These are phyloP conservation scores for Persicaria tinctoria DNA, from an alignment of 148 eudicot species.

Conservation along the genomic window DNA sequence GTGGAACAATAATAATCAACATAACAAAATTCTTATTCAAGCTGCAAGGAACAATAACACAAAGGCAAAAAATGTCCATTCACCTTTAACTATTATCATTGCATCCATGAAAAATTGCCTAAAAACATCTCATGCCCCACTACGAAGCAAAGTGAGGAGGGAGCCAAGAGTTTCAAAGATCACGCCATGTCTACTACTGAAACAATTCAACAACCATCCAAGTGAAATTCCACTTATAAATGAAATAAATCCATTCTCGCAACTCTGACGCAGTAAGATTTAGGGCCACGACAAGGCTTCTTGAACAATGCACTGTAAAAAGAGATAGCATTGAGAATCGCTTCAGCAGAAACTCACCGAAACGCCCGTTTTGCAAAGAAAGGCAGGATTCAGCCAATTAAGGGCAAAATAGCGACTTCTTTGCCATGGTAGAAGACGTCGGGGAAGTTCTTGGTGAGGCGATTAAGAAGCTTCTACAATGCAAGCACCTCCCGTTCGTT, in stretches of 20 bases:
- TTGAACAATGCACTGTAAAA: not conserved
- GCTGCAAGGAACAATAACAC: not conserved
- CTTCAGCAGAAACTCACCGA: constrained; percentile 30
- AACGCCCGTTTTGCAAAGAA: constrained; percentile 71
- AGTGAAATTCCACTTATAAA: not conserved
- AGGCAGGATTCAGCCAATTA: constrained; percentile 74
- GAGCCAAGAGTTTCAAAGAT: constrained; percentile 73
- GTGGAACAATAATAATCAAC: not conserved
- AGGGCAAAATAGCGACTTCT: constrained; percentile 54
- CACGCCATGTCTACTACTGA: constrained; percentile 62
- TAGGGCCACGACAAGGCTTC: not conserved
- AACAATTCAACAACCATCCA: constrained; percentile 10
- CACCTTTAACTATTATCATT: constrained; percentile 66
- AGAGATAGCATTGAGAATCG: not conserved
- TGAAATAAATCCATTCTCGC: not conserved
- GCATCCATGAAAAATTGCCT: constrained; percentile 67
- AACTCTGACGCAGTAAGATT: not conserved
- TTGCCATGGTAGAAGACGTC: constrained; percentile 82
- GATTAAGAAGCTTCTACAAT: constrained; percentile 55
- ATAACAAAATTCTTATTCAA: not conserved
- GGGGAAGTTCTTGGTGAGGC: constrained; percentile 67
- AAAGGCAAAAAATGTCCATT: not conserved
- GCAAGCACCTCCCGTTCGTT: constrained; percentile 86
- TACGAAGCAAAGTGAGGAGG: constrained; percentile 74
- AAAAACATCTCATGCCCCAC: constrained; percentile 74